Evolutionary conservation across 164 flowering plant genomes (phyloP), one percentile per base, ranked within the genome.

Genomic region (Hamamelis virginiana): DNA sequence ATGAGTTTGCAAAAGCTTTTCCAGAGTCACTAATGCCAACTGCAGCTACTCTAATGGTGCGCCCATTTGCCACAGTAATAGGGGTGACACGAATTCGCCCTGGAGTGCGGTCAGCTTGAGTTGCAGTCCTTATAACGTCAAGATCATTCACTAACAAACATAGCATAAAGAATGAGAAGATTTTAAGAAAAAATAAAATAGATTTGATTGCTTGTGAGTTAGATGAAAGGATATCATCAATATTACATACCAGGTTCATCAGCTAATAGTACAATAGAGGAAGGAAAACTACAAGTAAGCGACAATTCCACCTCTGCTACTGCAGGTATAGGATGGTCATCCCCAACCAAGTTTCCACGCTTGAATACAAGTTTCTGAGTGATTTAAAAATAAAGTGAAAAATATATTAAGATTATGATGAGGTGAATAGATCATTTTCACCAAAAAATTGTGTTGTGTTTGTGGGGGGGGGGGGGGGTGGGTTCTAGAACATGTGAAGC

Each of bases 1-100:
- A 94, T 57, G 97, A 87, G 67, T 94, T 94, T 60, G 94, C 96
- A 82, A 92, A 92, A 77, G 90, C 83, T 83, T 82, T 90, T 76
- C 96, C 96, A 66, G 89, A 79, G 62, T 64, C 58, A 77, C 88
- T 84, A 53, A 94, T 76, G 44, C 96, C 90, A 83, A 89, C 94
- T 53, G 94, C 97, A 75, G 98, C 85, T 38, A 91, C 57, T 61
- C 98, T 80, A 69, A 94, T 86, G 46, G 81, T 87, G 64, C 88
- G 89, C 51, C 96, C 91, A 80, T 94, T 94, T 75, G 96, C 90
- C 59, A 94, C 94, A 64, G 90, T 91, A 65, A 89, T 69, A 66
- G 92, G 97, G 50, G 77, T 67, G 43, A 51, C 74, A 65, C 78
- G 95, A 70, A 88, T 51, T 76, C 73, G 73, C 55, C 77, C 89